A percentile compares a stretch with the other conserved stretches of the same genome.
Conservation (phyloP, 441 rosid genomes). For the Gossypium schwendimanii region DNA sequence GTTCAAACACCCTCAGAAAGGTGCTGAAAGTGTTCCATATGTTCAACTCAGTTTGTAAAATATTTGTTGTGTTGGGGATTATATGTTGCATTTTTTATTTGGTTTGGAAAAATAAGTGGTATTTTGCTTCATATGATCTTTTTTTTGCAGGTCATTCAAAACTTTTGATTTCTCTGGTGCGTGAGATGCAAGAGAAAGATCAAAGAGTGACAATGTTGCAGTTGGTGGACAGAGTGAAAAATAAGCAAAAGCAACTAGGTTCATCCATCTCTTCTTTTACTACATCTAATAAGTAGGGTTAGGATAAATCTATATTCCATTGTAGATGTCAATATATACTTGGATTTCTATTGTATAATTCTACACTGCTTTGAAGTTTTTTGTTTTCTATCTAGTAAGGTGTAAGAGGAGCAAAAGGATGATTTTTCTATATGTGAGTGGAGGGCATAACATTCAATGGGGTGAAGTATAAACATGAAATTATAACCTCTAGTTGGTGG, state of each 20-base stretch:
- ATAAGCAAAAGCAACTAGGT: slow-evolving; percentile 73
- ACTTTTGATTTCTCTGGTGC: slow-evolving; percentile 65
- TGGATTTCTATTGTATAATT: slow-evolving; percentile 5
- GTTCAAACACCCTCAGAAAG: too few relatives aligned
- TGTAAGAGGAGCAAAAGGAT: background rate
- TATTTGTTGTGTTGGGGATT: background rate
- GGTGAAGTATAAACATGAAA: background rate
- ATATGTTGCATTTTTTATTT: background rate
- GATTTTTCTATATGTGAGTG: background rate
- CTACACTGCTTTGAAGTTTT: background rate
- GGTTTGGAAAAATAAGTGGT: background rate
- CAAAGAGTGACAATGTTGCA: slow-evolving; percentile 83
- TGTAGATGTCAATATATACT: background rate
- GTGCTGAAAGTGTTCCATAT: background rate
- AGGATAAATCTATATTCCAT: background rate
- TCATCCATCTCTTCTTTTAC: slow-evolving; percentile 12
- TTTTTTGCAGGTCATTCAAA: slow-evolving; percentile 53
- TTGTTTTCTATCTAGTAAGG: slow-evolving; percentile 3
- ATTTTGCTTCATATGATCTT: slow-evolving; percentile 2
- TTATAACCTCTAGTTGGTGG: background rate
- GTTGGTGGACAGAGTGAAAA: slow-evolving; percentile 79
- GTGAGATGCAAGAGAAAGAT: slow-evolving; percentile 61
- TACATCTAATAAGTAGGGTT: background rate
- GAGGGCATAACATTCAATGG: background rate
- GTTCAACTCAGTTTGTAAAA: background rate